Conservation (phyloP, 1,139 yeast species). For the Yamadazyma taylorii region DNA sequence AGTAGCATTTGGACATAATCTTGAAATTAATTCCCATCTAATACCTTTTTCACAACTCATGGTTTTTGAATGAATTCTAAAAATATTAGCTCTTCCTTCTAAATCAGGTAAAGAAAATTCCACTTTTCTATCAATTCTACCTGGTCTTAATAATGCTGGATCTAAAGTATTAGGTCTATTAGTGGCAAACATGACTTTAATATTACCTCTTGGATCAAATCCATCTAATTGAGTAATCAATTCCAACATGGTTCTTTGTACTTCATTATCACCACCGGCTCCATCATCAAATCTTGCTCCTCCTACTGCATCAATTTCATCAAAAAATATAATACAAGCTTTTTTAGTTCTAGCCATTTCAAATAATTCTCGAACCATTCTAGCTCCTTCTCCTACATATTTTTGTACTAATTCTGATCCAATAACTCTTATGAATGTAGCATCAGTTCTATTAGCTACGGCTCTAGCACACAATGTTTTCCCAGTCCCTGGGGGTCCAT, state of each 20-base stretch:
- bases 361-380: slow-evolving; percentile 97
- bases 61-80: slow-evolving; percentile 93
- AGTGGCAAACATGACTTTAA: slow-evolving; percentile 98
- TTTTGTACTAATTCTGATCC: slow-evolving; percentile 98
- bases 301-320: slow-evolving; percentile 97
- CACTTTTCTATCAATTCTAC: slow-evolving; percentile 96
- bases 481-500: slow-evolving; percentile 99
- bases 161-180: slow-evolving; percentile 97
- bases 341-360: slow-evolving; percentile 98
- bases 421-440: slow-evolving; percentile 95
- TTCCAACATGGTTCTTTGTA: slow-evolving; percentile 98
- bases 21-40: slow-evolving; percentile 96
- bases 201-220: slow-evolving; percentile 96
- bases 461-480: slow-evolving; percentile 98
- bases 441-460: slow-evolving; percentile 97
- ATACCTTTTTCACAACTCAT: slow-evolving; percentile 97
- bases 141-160: slow-evolving; percentile 97
- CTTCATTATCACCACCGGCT: slow-evolving; percentile 99
- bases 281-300: slow-evolving; percentile 99
- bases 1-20: slow-evolving; percentile 96
- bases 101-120: slow-evolving; percentile 95
- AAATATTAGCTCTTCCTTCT: slow-evolving; percentile 96
- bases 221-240: slow-evolving; percentile 96
- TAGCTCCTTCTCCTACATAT: slow-evolving; percentile 98
- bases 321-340: slow-evolving; percentile 94